Base-by-base conservation (phyloP, 305 asterid species). In the Andrographis paniculata region DNA sequence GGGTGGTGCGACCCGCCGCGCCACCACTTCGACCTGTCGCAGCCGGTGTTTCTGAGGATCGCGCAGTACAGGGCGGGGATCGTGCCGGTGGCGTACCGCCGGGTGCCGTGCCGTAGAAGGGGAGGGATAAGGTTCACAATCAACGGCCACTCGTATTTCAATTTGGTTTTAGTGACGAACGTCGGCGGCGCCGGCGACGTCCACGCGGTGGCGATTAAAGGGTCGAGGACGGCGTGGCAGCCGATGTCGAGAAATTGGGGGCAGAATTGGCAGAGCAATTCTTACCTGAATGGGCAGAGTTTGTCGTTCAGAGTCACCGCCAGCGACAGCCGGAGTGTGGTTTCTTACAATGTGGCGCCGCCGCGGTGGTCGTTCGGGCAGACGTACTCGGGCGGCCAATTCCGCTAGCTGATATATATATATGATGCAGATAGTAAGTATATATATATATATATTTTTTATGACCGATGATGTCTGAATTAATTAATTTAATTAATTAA, bases 201-300 rank as follows among this genome's bases (percentile, higher is more conserved):
- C 1, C 84, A 75, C 1, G 42, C 95, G 0, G 82, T 84, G 16
- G 79, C 53, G 74, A 76, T 88, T 37, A 88, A 88, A 51, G 97
- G 97, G 0, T 79, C 97, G 46, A 73, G 87, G 59, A 77, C 89
- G 2, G 65, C 70, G 0, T 88, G 97, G 97, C 95, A 84, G 52
- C 74, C 72, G 14, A 81, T 88, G 97, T 82, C 97, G 6, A 79
- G 97, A 60, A 88, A 88, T 22, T 88, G 97, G 97, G 97, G 97
- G 2, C 97, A 87, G 53, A 84, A 87, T 12, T 87, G 97, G 97
- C 97, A 87, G 48, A 84, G 89, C 62, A 88, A 84, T 41, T 67
- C 84, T 17, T 75, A 88, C 73, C 81, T 88, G 13, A 84, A 87
- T 14, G 97, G 97, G 9, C 97, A 87, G 53, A 71, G 78, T 62